Base-by-base conservation (phyloP, 2,329 filamentous ascomycete species). In the Penicillium digitatum region DNA sequence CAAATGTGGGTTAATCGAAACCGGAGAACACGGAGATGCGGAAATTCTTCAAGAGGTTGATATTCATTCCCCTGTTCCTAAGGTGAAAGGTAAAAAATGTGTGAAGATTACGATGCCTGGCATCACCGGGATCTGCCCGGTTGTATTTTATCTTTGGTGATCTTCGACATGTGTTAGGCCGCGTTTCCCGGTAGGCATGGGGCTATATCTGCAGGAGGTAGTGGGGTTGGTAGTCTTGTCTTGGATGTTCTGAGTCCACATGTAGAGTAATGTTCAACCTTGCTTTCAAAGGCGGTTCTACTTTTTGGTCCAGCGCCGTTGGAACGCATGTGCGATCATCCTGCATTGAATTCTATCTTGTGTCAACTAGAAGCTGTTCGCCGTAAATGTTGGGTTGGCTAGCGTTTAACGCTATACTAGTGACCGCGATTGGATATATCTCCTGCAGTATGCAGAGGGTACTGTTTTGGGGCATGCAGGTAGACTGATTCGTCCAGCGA, bases 351-450 rank as follows among this genome's bases (percentile, higher is more conserved):
- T 12, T 12, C 18, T 32, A 32, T 45, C 12, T 22, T 12, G 20
- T 16, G 20, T 24, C 29, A 31, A 20, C 5, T 31, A 31, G 43
- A 45, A 22, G 9, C 14, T 34, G 27, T 32, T 32, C 27, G 14
- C 14, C 9, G 27, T 24, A 43, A 11, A 24, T 34, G 29, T 45
- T 32, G 43, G 42, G 14, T 45, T 44, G 42, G 42, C 4, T 31
- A 24, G 18, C 12, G 5, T 52, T 11, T 46, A 38, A 42, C 32
- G 49, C 22, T 29, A 29, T 32, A 24, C 18, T 52, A 47, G 27
- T 26, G 26, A 50, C 48, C 48, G 8, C 48, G 43, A 50, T 43
- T 44, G 52, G 54, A 48, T 43, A 27, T 43, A 56, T 48, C 43
- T 43, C 49, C 54, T 54, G 54, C 50, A 48, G 38, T 22, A 38